Conservation (phyloP, 176 grass and related monocot species). For the Calamus simplicifolius region DNA sequence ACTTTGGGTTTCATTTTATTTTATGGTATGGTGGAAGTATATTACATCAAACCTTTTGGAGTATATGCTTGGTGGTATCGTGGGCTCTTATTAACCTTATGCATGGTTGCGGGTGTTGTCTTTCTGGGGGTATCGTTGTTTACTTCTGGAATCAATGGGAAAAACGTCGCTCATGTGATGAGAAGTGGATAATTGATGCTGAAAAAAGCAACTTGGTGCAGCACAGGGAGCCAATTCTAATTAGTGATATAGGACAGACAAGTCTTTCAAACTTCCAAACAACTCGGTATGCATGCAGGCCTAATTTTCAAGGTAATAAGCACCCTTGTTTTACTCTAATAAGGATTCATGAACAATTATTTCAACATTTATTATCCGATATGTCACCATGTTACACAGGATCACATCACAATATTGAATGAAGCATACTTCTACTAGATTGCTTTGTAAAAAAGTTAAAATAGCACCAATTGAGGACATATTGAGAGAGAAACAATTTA, state of each 20-base stretch:
- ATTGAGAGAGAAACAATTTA: no score
- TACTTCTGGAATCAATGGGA: conserved; percentile 66
- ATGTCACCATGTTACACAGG: no score
- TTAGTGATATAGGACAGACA: not conserved
- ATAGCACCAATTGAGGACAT: no score
- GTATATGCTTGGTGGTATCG: conserved; percentile 78
- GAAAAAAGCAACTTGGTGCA: not conserved
- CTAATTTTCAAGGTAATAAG: conserved; percentile 67
- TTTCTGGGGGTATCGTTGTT: conserved; percentile 54
- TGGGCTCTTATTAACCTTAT: conserved; percentile 58
- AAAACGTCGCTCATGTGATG: conserved; percentile 35
- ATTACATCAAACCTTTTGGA: conserved; percentile 56
- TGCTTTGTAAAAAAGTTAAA: no score
- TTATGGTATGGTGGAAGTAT: conserved; percentile 49
- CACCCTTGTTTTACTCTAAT: no score
- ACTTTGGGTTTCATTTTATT: conserved; percentile 61
- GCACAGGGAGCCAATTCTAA: not conserved
- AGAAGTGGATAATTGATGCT: conserved; percentile 21
- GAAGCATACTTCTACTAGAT: no score
- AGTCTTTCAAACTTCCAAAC: conserved; percentile 46
- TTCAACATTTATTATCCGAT: no score
- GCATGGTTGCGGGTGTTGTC: conserved; percentile 57
- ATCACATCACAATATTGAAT: no score
- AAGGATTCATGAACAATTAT: no score
- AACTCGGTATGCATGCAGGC: conserved; percentile 64